Evolutionary conservation across 2,329 filamentous ascomycete genomes (phyloP).

Genomic region (Diaporthe amygdali): DNA sequence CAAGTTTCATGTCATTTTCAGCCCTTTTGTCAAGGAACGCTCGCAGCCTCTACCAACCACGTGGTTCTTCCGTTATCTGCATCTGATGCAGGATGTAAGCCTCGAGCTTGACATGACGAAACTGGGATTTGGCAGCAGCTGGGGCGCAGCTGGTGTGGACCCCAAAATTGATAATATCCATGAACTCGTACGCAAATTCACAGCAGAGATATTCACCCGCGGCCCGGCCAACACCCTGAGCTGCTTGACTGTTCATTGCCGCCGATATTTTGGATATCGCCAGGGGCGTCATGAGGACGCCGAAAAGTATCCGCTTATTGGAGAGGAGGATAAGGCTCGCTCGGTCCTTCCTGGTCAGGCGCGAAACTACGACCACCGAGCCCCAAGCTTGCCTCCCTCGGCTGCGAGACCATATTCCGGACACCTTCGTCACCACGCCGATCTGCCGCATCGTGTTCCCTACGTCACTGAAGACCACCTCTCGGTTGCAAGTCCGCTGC

Average conservation of each 20-base stretch:
- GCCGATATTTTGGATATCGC: constrained; percentile 38
- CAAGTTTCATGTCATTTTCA: constrained; percentile 44
- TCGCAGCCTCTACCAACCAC: constrained; percentile 41
- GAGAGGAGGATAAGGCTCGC: not conserved
- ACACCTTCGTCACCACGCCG: constrained; percentile 20
- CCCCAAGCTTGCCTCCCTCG: constrained; percentile 23
- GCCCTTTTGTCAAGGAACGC: constrained; percentile 39
- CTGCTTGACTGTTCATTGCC: constrained; percentile 40
- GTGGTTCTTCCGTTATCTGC: constrained; percentile 41
- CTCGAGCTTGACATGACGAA: constrained; percentile 48
- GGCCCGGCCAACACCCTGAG: constrained; percentile 31
- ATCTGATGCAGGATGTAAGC: constrained; percentile 41
- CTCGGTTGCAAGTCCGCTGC: constrained; percentile 37
- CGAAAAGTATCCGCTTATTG: not conserved
- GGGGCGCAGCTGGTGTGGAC: constrained; percentile 30
- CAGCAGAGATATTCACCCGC: constrained; percentile 30
- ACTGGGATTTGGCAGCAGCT: constrained; percentile 37
- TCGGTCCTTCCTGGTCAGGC: not conserved
- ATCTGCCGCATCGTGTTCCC: constrained; percentile 17
- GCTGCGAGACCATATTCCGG: constrained; percentile 20
- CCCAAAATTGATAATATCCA: constrained; percentile 34
- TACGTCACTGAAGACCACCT: constrained; percentile 40
- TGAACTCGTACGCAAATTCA: constrained; percentile 35
- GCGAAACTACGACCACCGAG: not conserved
- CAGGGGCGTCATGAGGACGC: constrained; percentile 4